Evolutionary conservation across 1,284 basidiomycete species (phyloP).

Genomic region (Fomitopsis palustris): DNA sequence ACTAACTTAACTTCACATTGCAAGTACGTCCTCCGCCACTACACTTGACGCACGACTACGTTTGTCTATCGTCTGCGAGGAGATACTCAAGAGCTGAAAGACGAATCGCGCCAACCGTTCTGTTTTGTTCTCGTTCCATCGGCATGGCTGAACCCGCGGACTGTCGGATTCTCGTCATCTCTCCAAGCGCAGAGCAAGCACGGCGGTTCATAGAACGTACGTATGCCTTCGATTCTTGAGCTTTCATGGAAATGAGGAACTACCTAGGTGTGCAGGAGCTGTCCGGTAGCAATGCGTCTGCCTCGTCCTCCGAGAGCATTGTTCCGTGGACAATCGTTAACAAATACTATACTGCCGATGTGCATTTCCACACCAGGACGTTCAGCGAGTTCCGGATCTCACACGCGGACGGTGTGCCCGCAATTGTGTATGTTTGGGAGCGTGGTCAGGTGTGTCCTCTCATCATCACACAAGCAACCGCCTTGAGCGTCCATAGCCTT

Average conservation of each 20-base stretch:
- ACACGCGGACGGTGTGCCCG: constrained; percentile 51
- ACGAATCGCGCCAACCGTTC: too few relatives aligned
- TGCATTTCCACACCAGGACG: constrained; percentile 52
- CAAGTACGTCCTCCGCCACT: too few relatives aligned
- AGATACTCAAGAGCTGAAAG: too few relatives aligned
- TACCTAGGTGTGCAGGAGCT: constrained; percentile 25
- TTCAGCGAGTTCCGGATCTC: constrained; percentile 22
- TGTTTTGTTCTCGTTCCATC: not conserved
- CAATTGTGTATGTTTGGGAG: constrained; percentile 68
- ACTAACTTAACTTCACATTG: too few relatives aligned
- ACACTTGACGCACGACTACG: too few relatives aligned
- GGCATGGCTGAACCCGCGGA: constrained; percentile 14
- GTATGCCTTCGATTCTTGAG: constrained; percentile 23
- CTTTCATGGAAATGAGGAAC: constrained; percentile 13
- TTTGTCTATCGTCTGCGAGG: too few relatives aligned
- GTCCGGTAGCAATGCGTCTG: constrained; percentile 6
- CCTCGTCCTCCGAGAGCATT: constrained; percentile 11
- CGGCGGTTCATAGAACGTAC: constrained; percentile 44
- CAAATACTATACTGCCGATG: constrained; percentile 80
- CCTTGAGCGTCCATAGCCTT: constrained; percentile 35
- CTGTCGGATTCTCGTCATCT: constrained; percentile 48
- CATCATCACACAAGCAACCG: constrained; percentile 7
- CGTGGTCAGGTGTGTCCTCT: constrained; percentile 51
- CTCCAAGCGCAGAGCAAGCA: constrained; percentile 38
- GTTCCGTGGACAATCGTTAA: constrained; percentile 80